These are phyloP conservation scores for Trifolium fragiferum DNA, from an alignment of 306 rosid species.

Conservation along the genomic window DNA sequence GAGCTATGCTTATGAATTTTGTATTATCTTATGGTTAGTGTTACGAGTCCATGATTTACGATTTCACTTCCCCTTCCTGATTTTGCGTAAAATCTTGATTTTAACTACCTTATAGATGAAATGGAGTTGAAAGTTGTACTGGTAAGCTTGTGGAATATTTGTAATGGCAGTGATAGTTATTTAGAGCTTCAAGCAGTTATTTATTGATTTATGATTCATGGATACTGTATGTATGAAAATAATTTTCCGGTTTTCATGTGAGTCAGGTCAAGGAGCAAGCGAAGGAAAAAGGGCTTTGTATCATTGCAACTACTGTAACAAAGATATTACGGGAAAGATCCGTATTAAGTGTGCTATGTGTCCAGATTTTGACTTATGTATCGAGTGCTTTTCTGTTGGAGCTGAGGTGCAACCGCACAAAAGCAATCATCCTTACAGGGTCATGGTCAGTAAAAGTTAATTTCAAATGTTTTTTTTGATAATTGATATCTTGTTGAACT, in stretches of 20 bases:
- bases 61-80: too few species aligned
- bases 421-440: slow-evolving; percentile 89
- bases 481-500: slow-evolving; percentile 4
- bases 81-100: not conserved
- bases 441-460: slow-evolving; percentile 71
- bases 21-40: too few species aligned
- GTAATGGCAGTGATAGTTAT: not conserved
- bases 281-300: slow-evolving; percentile 89
- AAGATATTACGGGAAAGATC: slow-evolving; percentile 93
- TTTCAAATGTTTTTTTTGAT: slow-evolving; percentile 17
- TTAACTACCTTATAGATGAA: not conserved
- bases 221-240: slow-evolving; percentile 18
- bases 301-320: slow-evolving; percentile 98
- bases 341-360: slow-evolving; percentile 89
- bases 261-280: slow-evolving; percentile 78
- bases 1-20: too few species aligned
- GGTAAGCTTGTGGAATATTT: not conserved
- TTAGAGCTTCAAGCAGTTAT: slow-evolving; percentile 25
- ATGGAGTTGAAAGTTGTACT: not conserved
- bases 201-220: slow-evolving; percentile 30
- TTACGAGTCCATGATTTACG: too few species aligned
- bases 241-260: slow-evolving; percentile 31
- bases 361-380: slow-evolving; percentile 95
- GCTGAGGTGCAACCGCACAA: slow-evolving; percentile 93
- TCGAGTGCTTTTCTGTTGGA: slow-evolving; percentile 97